Base-by-base conservation (phyloP, 768 basidiomycete species). In the Agaricus blazei region DNA sequence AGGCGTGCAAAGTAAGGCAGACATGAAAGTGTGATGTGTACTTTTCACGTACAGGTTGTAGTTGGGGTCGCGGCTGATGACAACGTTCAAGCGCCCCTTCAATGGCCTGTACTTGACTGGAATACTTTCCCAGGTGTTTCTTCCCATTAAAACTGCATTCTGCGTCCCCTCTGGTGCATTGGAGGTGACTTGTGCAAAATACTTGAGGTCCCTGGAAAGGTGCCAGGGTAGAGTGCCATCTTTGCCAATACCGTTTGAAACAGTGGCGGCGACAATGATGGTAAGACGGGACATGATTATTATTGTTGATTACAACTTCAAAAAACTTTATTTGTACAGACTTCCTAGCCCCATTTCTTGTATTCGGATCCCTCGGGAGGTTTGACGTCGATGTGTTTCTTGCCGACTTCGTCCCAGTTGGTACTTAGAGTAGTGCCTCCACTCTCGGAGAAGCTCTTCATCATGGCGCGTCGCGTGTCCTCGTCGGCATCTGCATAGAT, bases 91-190 rank as follows among this genome's bases (percentile, higher is more conserved):
- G 48, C 97, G 78, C 43, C 78, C 80, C 41, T 79, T 74, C 19
- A 99, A 77, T 4, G 97, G 97, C 59, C 89, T 78, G 71, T 88
- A 90, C 67, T 84, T 90, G 19, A 65, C 60, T 7, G 97, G 96
- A 52, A 99, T 98, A 67, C 91, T 91, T 72, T 98, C 93, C 97
- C 97, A 99, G 12, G 94, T 96, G 64, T 90, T 93, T 54, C 96
- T 80, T 11, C 97, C 97, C 96, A 99, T 98, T 53, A 98, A 73
- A 19, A 98, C 87, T 1, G 81, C 83, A 70, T 98, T 98, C 56
- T 67, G 72, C 44, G 64, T 66, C 5, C 75, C 78, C 37, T 76
- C 70, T 5, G 84, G 82, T 31, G 84, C 80, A 38, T 68, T 72
- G 5, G 82, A 81, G 31, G 90, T 90, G 66, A 87, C 85, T 51